Evolutionary conservation across 192 early-diverging fungal genomes (phyloP), one percentile per base, ranked within the genome.

Genomic region (Coemansia sp.): DNA sequence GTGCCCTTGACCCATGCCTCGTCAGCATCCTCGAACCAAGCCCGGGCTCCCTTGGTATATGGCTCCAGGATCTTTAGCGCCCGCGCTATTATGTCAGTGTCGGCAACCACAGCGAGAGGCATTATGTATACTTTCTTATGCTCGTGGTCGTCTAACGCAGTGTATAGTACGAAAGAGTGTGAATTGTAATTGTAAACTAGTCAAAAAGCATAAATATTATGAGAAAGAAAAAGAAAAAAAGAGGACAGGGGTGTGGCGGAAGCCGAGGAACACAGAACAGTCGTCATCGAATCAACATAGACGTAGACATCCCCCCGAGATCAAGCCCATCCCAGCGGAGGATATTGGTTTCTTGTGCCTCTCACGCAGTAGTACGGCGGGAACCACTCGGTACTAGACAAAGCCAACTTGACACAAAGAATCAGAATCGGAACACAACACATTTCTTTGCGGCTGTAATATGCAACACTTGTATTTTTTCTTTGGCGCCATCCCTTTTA

Each of bases 1-100:
- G 79, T 74, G 34, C 87, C 94, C 64, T 90, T 87, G 62, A 93
- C 83, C 93, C 93, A 98, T 31, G 90, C 95, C 60, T 95, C 91
- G 39, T 88, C 85, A 2, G 89, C 88, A 68, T 98, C 93, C 61
- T 87, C 85, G 73, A 97, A 93, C 95, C 95, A 98, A 41, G 94
- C 95, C 66, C 84, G 82, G 64, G 89, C 89, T 37, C 91, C 92
- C 63, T 88, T 87, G 59, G 85, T 84, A 75, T 87, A 92, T 63
- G 89, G 86, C 48, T 90, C 89, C 44, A 92, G 76, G 36, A 77
- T 67, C 50, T 82, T 82, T 62, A 76, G 74, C 68, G 79, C 79
- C 74, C 56, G 63, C 62, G 68, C 69, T 35, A 73, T 72, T 19
- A 68, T 69, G 21, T 64, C 67, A 24, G 74, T 29, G 70, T 76